Base-by-base conservation (phyloP, 2,329 filamentous ascomycete species). In the Sarocladiaceae sp. region DNA sequence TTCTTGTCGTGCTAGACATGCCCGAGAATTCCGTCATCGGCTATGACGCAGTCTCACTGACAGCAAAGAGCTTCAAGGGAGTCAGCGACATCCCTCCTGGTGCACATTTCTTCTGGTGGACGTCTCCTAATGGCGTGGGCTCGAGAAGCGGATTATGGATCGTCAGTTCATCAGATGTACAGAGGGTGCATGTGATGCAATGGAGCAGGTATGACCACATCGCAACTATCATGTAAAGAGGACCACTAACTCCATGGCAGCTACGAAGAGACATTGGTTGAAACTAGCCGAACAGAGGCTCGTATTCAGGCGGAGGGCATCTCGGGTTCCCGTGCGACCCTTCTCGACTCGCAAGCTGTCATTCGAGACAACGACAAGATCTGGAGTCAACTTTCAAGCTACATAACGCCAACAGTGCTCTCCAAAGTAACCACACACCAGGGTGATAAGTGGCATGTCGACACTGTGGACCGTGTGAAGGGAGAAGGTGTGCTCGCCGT, bases 61-160 rank as follows among this genome's bases (percentile, higher is more conserved):
- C 71, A 15, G 71, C 71, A 4, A 67, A 65, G 36, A 64, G 72
- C 20, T 79, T 84, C 57, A 66, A 68, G 7, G 82, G 82, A 18
- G 70, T 86, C 53, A 74, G 73, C 20, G 71, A 80, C 52, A 68
- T 86, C 23, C 79, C 80, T 0, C 60, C 69, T 0, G 83, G 83
- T 0, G 63, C 76, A 13, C 83, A 86, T 60, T 77, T 86, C 54
- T 69, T 84, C 53, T 86, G 81, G 80, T 73, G 78, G 25, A 71
- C 80, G 2, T 71, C 78, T 20, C 71, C 73, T 0, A 68, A 69
- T 2, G 69, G 70, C 17, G 68, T 73, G 17, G 78, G 78, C 2
- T 64, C 73, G 26, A 74, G 82, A 3, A 77, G 71, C 52, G 83
- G 80, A 4, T 82, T 78, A 60, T 86, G 82, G 81, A 70, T 84